Evolutionary conservation across 805 yeast genomes (phyloP), one percentile per base, ranked within the genome.

Genomic region (Starmera quercuum): DNA sequence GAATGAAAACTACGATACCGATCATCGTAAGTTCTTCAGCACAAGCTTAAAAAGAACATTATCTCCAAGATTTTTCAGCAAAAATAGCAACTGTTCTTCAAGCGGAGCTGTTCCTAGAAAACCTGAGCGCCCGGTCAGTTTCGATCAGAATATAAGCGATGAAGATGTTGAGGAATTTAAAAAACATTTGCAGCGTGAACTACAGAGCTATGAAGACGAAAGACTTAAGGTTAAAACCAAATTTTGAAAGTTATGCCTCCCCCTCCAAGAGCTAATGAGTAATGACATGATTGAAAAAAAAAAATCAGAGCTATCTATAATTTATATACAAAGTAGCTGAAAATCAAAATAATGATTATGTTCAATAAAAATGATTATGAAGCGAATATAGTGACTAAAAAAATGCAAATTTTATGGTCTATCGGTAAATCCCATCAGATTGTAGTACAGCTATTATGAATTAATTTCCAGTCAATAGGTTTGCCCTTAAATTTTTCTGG

Each of bases 141-240:
- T 5, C 7, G 30, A 31, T 9, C 21, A 20, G 3, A 23, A 31
- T 6, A n/a, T n/a, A n/a, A n/a, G n/a, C n/a, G 51, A 49, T 17
- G 45, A 46, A 12, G 52, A 49, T 31, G 37, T 43, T 4, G 39
- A 40, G 22, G 52, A 49, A 36, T 49, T 49, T 32, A 42, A 38
- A 20, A 39, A 30, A 17, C 47, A 41, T 16, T 14, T 47, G 20
- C 46, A 43, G 17, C n/a, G 38, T 20, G 54, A 49, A 34, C 42
- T 47, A 35, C 32, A 38, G 20, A 32, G 27, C 16, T 49, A 46
- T 29, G 54, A 49, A 29, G 21, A 21, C 12, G 42, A 46, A 27
- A 32, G 53, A 20, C 22, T 46, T 3, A 30, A 37, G 20, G 36
- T 27, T 7, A 9, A 16, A 21, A 21, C 23, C 11, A n/a, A n/a